Conservation (phyloP, 371 early-diverging fungal species). For the Apophysomyces sp. region DNA sequence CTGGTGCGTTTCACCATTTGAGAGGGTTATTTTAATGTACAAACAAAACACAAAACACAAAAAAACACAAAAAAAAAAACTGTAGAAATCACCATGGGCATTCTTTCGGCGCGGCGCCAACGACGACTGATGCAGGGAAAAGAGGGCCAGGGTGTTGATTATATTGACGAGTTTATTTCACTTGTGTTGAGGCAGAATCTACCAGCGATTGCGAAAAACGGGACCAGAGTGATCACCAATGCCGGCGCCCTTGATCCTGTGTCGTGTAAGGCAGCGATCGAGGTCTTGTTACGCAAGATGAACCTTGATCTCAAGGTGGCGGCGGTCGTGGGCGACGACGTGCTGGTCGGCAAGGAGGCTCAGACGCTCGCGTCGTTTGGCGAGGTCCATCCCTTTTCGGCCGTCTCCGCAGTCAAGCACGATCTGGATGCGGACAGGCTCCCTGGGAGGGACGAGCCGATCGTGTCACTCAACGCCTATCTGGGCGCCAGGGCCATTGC, state of each 20-base stretch:
- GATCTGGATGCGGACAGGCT: conserved; percentile 48
- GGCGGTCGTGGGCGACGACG: conserved; percentile 71
- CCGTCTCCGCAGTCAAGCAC: conserved; percentile 39
- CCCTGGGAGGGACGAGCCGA: conserved; percentile 49
- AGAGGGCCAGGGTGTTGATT: conserved; percentile 56
- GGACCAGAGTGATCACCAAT: conserved; percentile 71
- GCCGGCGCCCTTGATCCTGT: conserved; percentile 75
- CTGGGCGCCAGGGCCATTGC: conserved; percentile 61
- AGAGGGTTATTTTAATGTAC: too few species aligned
- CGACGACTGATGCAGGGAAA: conserved; percentile 37
- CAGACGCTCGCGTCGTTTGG: conserved; percentile 29
- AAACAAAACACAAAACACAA: too few species aligned
- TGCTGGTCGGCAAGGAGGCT: conserved; percentile 31
- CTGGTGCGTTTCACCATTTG: conserved; percentile 44
- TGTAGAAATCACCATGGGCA: conserved; percentile 75
- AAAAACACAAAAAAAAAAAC: too few species aligned
- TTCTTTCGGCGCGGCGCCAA: conserved; percentile 62
- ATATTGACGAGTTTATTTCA: conserved; percentile 63
- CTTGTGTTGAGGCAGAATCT: conserved; percentile 54
- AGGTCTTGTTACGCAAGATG: conserved; percentile 47
- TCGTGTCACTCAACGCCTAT: conserved; percentile 67
- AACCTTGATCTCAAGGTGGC: conserved; percentile 60
- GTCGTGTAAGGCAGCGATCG: conserved; percentile 70
- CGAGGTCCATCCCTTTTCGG: conserved; percentile 52
- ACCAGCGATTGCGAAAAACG: conserved; percentile 55